Evolutionary conservation across 768 basidiomycete genomes (phyloP), one percentile per base, ranked within the genome.

Genomic region (Auriscalpium vulgare): DNA sequence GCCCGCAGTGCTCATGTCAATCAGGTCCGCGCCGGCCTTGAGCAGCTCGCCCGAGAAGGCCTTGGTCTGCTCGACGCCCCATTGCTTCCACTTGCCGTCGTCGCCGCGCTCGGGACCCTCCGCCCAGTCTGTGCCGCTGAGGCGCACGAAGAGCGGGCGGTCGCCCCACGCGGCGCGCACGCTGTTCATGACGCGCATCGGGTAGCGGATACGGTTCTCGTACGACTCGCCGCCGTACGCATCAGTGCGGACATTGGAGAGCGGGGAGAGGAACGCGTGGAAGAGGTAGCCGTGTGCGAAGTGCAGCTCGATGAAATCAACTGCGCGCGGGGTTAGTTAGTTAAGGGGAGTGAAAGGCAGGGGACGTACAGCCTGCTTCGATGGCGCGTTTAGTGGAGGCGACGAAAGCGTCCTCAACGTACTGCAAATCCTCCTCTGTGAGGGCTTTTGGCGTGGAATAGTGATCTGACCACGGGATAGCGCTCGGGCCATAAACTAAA

Each of bases 21-120:
- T 67, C n/a, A 95, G 71, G 65, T 92, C 91, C 11, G 91, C 75
- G 8, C 85, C 87, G 5, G 82, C 60, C 54, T 80, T 74, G 62
- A 78, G 67, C 63, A 91, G 66, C 65, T 81, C 76, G 13, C 76
- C 75, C 2, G 75, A 75, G 35, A 84, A 75, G 37, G 83, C 63
- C 36, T 74, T 83, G 66, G 79, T 87, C 69, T 93, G 91, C 64
- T 90, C 84, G 51, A 90, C 72, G 10, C 89, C 90, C 87, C 89
- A 89, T 51, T 81, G 77, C 56, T 74, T 75, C 80, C 80, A 89
- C 53, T 71, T 68, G 13, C 79, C 83, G 17, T 80, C 66, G 8
- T 65, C 72, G 69, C 72, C 78, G 66, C 74, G 77, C 70, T 81
- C 87, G 2, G 74, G 74, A 0, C 73, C 73, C 43, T 75, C 75